phyloP scores from a whole-genome alignment of 768 basidiomycete species.

The Psilocybe subaeruginosa region DNA sequence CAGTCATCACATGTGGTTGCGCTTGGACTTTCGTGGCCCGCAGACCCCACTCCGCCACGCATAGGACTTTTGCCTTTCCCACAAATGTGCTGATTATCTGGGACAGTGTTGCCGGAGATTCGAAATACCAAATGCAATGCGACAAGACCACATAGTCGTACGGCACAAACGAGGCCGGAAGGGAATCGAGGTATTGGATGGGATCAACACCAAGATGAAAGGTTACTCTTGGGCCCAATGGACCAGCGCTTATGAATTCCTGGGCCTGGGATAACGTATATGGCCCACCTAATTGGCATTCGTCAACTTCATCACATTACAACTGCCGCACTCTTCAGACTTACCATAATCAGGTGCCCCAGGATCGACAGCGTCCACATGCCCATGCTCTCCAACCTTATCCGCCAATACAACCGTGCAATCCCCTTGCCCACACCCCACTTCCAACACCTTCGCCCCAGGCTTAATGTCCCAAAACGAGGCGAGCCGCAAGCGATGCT shows the following conservation, averaged over 20 bases:
- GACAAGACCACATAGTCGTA: conserved; percentile 11
- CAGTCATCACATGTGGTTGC: conserved; percentile 15
- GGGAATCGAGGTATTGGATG: conserved; percentile 2
- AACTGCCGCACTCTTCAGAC: no score
- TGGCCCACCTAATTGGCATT: conserved; percentile 6
- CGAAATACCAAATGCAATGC: conserved; percentile 18
- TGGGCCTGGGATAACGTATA: conserved; percentile 14
- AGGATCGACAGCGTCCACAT: conserved; percentile 16
- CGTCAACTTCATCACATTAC: not conserved
- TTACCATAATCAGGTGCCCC: conserved; percentile 14
- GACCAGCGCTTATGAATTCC: conserved; percentile 6
- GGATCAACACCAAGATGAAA: conserved; percentile 10
- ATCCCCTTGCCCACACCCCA: conserved; percentile 19
- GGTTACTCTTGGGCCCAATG: conserved; percentile 13
- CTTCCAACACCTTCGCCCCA: conserved; percentile 10
- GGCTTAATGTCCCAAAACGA: conserved; percentile 10
- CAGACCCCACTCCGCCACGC: conserved; percentile 13
- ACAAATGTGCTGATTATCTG: conserved; percentile 5
- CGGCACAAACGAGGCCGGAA: not conserved
- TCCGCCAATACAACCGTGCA: conserved; percentile 15
- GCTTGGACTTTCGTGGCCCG: conserved; percentile 2
- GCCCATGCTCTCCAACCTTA: conserved; percentile 12
- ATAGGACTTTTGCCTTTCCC: conserved; percentile 3
- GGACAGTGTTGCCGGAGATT: conserved; percentile 5
- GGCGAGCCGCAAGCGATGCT: conserved; percentile 4